Base-by-base conservation (phyloP, 495 filamentous ascomycete genomes). In the Daldinia concentrica region DNA sequence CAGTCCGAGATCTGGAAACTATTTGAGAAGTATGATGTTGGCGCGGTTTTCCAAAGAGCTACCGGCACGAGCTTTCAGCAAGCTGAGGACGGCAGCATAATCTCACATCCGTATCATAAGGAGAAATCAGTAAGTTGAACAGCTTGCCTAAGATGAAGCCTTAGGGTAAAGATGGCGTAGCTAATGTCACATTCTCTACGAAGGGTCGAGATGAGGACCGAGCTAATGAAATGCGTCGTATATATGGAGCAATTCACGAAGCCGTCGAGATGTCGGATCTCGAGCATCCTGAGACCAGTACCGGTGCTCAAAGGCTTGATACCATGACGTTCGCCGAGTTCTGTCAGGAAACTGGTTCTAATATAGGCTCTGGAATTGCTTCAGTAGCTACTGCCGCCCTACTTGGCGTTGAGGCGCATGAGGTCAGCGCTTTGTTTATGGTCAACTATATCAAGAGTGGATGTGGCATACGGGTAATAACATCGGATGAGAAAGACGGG, bases 371-470 rank as follows among this genome's bases (percentile, higher is more conserved):
- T 11, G 66, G 54, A 43, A 76, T 64, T 12, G 77, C 76, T 4
- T 69, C 72, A 12, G 70, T 80, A 52, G 82, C 78, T 73, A 76
- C 75, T 0, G 73, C 77, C 1, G 81, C 78, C 11, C 81, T 86
- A 76, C 76, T 84, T 0, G 83, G 82, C 2, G 68, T 79, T 29
- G 82, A 85, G 17, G 32, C 52, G 3, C 1, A 48, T 0, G 82
- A 87, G 7, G 61, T 87, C 24, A 82, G 78, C 50, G 80, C 82
- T 6, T 63, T 83, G 0, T 88, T 74, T 62, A 82, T 86, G 68
- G 71, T 88, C n/a, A 79, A 83, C 51, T 86, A 87, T 72, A 82
- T 80, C 76, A 79, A 79, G 61, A 77, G 76, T 26, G 80, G 81
- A 2, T 79, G 78, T 1, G 84, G 85, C 0, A 64, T 87, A 4